A percentile compares a stretch with the other conserved stretches of the same genome.
These are phyloP conservation scores for Arachis stenosperma DNA, from an alignment of 306 rosid species.

Conservation along the genomic window DNA sequence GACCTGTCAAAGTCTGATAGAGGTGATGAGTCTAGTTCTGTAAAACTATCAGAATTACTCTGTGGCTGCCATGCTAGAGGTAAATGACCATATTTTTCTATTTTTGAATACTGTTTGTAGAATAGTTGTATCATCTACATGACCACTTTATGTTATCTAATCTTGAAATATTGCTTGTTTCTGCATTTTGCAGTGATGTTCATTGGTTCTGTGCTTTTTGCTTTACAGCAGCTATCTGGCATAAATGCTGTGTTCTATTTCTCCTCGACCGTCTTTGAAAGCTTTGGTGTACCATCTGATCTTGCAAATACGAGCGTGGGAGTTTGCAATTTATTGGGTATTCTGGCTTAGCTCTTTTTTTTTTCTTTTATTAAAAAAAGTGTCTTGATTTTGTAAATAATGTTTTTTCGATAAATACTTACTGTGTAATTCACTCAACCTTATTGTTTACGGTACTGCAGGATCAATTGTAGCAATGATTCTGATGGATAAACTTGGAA, in stretches of 20 bases:
- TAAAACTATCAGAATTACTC: slow-evolving; percentile 56
- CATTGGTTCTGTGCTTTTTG: slow-evolving; percentile 83
- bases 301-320: slow-evolving; percentile 70
- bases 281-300: slow-evolving; percentile 73
- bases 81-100: slow-evolving; percentile 15
- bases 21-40: slow-evolving; percentile 64
- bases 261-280: slow-evolving; percentile 80
- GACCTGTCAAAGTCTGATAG: slow-evolving; percentile 68
- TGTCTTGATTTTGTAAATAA: too few species aligned
- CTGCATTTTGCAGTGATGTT: slow-evolving; percentile 79
- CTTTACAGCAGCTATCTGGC: slow-evolving; percentile 92
- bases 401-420: slow-evolving; percentile 6
- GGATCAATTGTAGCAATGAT: slow-evolving; percentile 78
- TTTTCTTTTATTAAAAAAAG: not conserved
- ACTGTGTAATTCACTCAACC: slow-evolving; percentile 34
- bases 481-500: slow-evolving; percentile 90
- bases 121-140: slow-evolving; percentile 30
- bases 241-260: slow-evolving; percentile 88
- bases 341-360: slow-evolving; percentile 22
- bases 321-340: slow-evolving; percentile 75
- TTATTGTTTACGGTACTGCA: slow-evolving; percentile 44
- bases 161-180: slow-evolving; percentile 15
- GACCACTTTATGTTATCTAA: slow-evolving; percentile 23
- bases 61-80: slow-evolving; percentile 69
- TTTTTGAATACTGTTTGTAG: slow-evolving; percentile 19